Evolutionary conservation across 306 rosid species (phyloP), one percentile per base, ranked within the genome.

Genomic region (Hippophae tibetana): DNA sequence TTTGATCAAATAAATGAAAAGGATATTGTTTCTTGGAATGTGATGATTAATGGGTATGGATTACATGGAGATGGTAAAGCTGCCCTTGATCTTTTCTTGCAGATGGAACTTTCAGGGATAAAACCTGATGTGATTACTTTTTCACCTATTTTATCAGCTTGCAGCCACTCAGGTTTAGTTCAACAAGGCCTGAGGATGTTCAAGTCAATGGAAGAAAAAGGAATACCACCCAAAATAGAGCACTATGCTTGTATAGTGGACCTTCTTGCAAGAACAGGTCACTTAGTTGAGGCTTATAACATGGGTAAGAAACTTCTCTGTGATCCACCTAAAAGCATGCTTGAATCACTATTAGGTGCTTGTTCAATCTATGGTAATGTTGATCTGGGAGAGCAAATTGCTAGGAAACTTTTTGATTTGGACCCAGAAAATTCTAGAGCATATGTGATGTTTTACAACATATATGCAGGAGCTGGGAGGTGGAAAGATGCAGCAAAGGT

Each of bases 161-260:
- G 73, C 69, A 70, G 73, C 72, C 80, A 75, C 43, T 56, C 72
- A 48, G 67, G 76, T 47, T 57, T 75, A 46, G 66, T 69, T 5
- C 55, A 75, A 50, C 62, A 62, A 66, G 76, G 72, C 62, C 56
- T 41, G 41, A 8, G 12, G 63, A 31, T 66, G 10, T 65, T 70
- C 69, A 53, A 70, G 8, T 66, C 73, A 7, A 70, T 75, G 76
- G 46, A 51, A 42, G 59, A 61, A 38, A 38, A 47, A 3, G 69
- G 72, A 13, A 58, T 70, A 55, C 3, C 57, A 54, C 66, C 54
- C 7, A 27, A 48, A 42, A 25, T 58, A 18, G 75, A 61, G 69
- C 80, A 75, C 64, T 70, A 57, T 43, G 66, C 73, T 53, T 70
- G 72, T 66, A 42, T 70, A 56, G 73, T 75, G 43, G 80, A 70